phyloP scores from a whole-genome alignment of 1,284 basidiomycete genomes.

The Ganoderma leucocontextum region DNA sequence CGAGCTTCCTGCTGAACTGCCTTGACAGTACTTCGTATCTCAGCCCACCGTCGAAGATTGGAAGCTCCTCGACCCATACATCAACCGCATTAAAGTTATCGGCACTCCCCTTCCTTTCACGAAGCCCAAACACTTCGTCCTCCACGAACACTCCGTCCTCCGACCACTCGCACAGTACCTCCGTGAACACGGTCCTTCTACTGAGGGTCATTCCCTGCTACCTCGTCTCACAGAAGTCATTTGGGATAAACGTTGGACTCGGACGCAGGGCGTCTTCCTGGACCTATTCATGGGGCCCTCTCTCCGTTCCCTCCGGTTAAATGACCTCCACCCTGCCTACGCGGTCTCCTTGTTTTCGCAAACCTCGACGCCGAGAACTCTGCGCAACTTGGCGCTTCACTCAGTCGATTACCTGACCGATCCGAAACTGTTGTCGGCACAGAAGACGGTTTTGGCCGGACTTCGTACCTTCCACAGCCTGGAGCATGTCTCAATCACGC shows the following conservation, averaged over 20 bases:
- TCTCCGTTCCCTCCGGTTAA: background rate
- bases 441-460: background rate
- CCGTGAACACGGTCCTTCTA: background rate
- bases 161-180: background rate
- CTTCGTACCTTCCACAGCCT: background rate
- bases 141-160: background rate
- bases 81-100: background rate
- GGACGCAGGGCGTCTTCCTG: background rate
- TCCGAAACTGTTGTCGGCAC: background rate
- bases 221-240: background rate
- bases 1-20: background rate
- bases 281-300: background rate
- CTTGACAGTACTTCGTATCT: background rate
- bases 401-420: background rate
- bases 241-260: background rate
- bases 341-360: too few species aligned
- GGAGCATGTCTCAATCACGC: background rate
- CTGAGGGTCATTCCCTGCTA: background rate
- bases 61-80: constrained; percentile 5
- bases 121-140: background rate
- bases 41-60: constrained; percentile 6
- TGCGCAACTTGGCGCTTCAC: background rate
- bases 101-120: background rate
- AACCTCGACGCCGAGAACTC: background rate
- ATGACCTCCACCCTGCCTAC: too few species aligned